Evolutionary conservation across 1,284 basidiomycete species (phyloP).

Genomic region (Veloporphyrellus conicus): DNA sequence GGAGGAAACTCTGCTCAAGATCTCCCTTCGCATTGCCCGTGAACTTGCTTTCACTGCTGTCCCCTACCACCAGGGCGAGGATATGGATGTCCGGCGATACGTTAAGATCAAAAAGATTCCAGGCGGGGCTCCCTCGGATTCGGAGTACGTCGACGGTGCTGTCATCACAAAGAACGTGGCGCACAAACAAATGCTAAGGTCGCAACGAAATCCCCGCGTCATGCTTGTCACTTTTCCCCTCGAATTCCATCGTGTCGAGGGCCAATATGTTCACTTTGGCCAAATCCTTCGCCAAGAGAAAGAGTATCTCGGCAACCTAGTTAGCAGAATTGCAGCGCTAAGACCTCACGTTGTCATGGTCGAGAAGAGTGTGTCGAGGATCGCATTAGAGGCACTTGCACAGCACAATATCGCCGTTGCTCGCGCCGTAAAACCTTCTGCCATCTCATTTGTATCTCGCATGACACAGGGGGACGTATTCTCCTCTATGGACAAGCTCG

Average conservation of each 20-base stretch:
- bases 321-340: conserved; percentile 83
- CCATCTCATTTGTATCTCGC: conserved; percentile 82
- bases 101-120: conserved; percentile 99
- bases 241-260: conserved; percentile 91
- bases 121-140: conserved; percentile 86
- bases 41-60: conserved; percentile 73
- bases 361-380: conserved; percentile 86
- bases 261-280: conserved; percentile 91
- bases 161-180: conserved; percentile 98
- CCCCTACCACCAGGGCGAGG: conserved; percentile 75
- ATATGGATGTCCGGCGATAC: conserved; percentile 92
- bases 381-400: conserved; percentile 88
- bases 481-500: conserved; percentile 91
- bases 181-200: conserved; percentile 82
- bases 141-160: conserved; percentile 95
- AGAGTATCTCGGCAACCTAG: conserved; percentile 88
- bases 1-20: conserved; percentile 76
- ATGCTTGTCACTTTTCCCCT: conserved; percentile 96
- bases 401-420: conserved; percentile 89
- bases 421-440: conserved; percentile 82
- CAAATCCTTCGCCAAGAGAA: conserved; percentile 92
- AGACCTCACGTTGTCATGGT: conserved; percentile 92
- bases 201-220: conserved; percentile 76
- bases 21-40: conserved; percentile 75
- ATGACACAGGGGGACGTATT: conserved; percentile 96